These are phyloP conservation scores for Sphaerostilbella broomeana DNA, from an alignment of 2,329 filamentous ascomycete genomes.

Conservation along the genomic window DNA sequence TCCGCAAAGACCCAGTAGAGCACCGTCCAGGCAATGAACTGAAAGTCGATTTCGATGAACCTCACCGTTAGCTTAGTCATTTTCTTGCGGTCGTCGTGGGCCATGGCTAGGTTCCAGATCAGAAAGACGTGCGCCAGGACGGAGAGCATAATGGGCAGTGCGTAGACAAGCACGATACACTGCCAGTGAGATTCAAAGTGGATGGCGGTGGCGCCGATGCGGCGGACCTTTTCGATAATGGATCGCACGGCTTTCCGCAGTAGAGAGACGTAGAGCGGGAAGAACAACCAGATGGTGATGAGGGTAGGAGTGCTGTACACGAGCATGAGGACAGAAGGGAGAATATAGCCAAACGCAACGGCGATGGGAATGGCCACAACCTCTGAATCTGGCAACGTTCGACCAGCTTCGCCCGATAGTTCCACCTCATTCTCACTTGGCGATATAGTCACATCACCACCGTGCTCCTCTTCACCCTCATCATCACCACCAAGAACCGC, in stretches of 20 bases:
- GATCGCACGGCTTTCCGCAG: slow-evolving; percentile 33
- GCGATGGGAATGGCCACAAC: slow-evolving; percentile 49
- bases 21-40: slow-evolving; percentile 40
- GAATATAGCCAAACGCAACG: slow-evolving; percentile 40
- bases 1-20: slow-evolving; percentile 50
- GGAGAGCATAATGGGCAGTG: slow-evolving; percentile 38
- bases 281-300: slow-evolving; percentile 45
- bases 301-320: slow-evolving; percentile 29
- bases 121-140: slow-evolving; percentile 36
- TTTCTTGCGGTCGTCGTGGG: slow-evolving; percentile 39
- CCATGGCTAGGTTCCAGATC: slow-evolving; percentile 31
- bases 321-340: slow-evolving; percentile 43
- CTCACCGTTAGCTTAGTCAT: slow-evolving; percentile 42
- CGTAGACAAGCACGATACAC: slow-evolving; percentile 37
- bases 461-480: slow-evolving; percentile 49
- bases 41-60: slow-evolving; percentile 41
- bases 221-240: slow-evolving; percentile 19
- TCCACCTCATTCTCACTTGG: slow-evolving; percentile 7
- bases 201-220: slow-evolving; percentile 25
- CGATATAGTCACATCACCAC: too few relatives aligned
- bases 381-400: slow-evolving; percentile 43
- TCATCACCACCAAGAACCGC: slow-evolving; percentile 45
- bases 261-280: slow-evolving; percentile 42
- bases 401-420: slow-evolving; percentile 17
- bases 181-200: slow-evolving; percentile 38